Percentiles rank a stretch among this genome's conserved stretches.
phyloP scores from a whole-genome alignment of 805 yeast species.

The Myxozyma neotropica region DNA sequence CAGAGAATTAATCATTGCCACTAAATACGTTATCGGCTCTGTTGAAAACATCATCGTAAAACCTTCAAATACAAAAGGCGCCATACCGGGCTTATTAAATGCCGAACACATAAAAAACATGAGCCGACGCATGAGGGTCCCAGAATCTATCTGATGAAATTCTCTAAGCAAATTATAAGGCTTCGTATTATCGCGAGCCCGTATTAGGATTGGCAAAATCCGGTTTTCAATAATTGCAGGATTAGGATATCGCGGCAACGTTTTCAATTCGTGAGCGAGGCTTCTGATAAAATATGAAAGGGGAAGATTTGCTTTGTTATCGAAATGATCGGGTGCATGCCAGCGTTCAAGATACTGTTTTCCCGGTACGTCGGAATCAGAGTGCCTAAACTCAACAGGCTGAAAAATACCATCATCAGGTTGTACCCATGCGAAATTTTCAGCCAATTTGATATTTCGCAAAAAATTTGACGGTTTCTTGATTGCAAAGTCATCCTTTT shows the following conservation, averaged over 20 bases:
- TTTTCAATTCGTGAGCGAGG: conserved; percentile 5
- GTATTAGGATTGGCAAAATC: conserved; percentile 16
- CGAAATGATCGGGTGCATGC: not conserved
- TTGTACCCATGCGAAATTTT: not conserved
- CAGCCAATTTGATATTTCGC: conserved; percentile 3
- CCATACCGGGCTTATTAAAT: not conserved
- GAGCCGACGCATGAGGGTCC: not conserved
- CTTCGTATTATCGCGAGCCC: conserved; percentile 18
- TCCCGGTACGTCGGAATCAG: not conserved
- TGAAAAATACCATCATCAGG: conserved; percentile 14
- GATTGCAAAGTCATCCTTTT: no score
- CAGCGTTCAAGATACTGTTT: not conserved
- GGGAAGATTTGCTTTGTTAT: conserved; percentile 12
- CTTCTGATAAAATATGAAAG: conserved; percentile 11
- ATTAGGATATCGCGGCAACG: not conserved
- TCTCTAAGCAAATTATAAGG: conserved; percentile 18
- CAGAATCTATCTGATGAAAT: not conserved
- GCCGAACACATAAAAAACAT: conserved; percentile 7
- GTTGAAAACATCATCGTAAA: not conserved
- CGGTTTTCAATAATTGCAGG: conserved; percentile 1
- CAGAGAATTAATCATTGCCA: not conserved
- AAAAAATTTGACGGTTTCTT: not conserved
- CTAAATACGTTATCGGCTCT: not conserved
- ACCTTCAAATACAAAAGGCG: conserved; percentile 7
- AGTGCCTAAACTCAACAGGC: not conserved